These are phyloP conservation scores for Niveomyces coronatus DNA, from an alignment of 2,329 filamentous ascomycete genomes.

Conservation along the genomic window DNA sequence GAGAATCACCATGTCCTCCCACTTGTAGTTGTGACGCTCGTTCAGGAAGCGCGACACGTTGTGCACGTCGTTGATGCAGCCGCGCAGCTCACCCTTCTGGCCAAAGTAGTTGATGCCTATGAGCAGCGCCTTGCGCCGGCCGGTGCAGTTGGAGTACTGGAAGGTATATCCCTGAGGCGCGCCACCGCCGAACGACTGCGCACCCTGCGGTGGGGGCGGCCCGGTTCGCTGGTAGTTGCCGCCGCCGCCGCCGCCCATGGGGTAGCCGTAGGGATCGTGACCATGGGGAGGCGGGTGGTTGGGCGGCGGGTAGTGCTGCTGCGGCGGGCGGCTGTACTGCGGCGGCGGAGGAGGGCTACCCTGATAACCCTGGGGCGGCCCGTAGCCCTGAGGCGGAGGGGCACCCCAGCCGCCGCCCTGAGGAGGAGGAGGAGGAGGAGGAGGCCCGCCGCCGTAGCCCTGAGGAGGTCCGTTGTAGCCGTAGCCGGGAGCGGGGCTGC, in stretches of 20 bases:
- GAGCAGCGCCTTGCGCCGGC: slow-evolving; percentile 61
- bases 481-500: slow-evolving; percentile 15
- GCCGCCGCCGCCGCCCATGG: slow-evolving; percentile 20
- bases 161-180: slow-evolving; percentile 60
- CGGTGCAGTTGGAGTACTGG: slow-evolving; percentile 67
- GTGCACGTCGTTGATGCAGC: slow-evolving; percentile 73
- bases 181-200: slow-evolving; percentile 55
- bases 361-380: slow-evolving; percentile 12
- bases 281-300: slow-evolving; percentile 28
- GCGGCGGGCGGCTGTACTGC: slow-evolving; percentile 15
- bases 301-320: slow-evolving; percentile 13
- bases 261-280: slow-evolving; percentile 38
- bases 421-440: slow-evolving; percentile 16
- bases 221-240: slow-evolving; percentile 18
- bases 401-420: slow-evolving; percentile 10
- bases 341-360: slow-evolving; percentile 12
- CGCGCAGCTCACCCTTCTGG: slow-evolving; percentile 58
- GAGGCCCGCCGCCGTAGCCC: slow-evolving; percentile 15
- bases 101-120: slow-evolving; percentile 78
- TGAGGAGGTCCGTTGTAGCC: slow-evolving; percentile 18
- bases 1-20: slow-evolving; percentile 70
- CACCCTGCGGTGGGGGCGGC: slow-evolving; percentile 36
- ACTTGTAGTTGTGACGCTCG: slow-evolving; percentile 57
- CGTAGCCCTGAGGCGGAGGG: slow-evolving; percentile 12
- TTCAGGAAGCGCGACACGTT: slow-evolving; percentile 65